Percentiles rank a stretch among this genome's conserved stretches.
phyloP scores from a whole-genome alignment of 2,329 filamentous ascomycete species.

The Alternaria hordeiaustralica region DNA sequence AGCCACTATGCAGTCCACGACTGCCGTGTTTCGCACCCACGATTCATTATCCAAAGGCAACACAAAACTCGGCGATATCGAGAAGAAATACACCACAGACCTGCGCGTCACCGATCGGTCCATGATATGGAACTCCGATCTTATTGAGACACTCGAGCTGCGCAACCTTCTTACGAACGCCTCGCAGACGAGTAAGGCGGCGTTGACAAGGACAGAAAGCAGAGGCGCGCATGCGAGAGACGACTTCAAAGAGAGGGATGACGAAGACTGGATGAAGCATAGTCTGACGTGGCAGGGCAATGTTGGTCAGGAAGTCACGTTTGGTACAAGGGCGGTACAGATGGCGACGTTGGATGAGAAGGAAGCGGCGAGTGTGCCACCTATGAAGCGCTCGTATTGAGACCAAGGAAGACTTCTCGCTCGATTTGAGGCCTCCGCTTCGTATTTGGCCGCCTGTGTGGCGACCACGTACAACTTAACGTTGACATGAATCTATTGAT shows the following conservation, averaged over 20 bases:
- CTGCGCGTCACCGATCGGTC: constrained; percentile 52
- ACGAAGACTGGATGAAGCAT: constrained; percentile 56
- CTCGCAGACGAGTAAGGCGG: constrained; percentile 54
- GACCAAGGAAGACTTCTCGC: not conserved
- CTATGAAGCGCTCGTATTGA: constrained; percentile 44
- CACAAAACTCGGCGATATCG: constrained; percentile 41
- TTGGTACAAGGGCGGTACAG: constrained; percentile 52
- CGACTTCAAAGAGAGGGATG: constrained; percentile 53
- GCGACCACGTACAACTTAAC: not conserved
- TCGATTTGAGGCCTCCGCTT: not conserved
- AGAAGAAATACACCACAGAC: constrained; percentile 44
- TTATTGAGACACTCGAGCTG: constrained; percentile 57
- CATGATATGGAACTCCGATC: constrained; percentile 59
- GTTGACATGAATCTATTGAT: not conserved
- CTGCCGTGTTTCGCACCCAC: constrained; percentile 55
- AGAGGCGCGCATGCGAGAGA: constrained; percentile 57
- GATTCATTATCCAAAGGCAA: constrained; percentile 47
- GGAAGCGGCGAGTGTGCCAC: constrained; percentile 50
- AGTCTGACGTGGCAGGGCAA: constrained; percentile 55
- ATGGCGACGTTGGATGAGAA: constrained; percentile 54
- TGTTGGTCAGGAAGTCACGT: constrained; percentile 49
- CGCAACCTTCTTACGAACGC: constrained; percentile 57
- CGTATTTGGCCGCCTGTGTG: not conserved
- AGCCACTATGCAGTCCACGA: constrained; percentile 55
- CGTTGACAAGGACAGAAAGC: constrained; percentile 53